phyloP scores from a whole-genome alignment of 768 basidiomycete species.

The Lactifluus piperatus region DNA sequence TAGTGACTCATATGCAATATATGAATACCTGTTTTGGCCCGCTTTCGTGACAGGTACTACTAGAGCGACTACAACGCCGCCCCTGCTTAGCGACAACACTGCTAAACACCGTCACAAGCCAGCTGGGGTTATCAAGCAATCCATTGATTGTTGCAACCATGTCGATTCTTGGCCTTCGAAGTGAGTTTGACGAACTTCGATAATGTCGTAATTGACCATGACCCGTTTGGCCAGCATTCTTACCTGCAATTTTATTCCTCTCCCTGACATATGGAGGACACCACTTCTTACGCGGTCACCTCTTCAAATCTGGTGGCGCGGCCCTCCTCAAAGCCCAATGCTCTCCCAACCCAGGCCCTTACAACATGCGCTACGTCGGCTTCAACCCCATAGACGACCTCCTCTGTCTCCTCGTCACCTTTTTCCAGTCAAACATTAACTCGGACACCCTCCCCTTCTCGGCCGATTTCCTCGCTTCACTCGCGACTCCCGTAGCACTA shows the following conservation, averaged over 20 bases:
- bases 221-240: neutral
- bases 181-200: neutral
- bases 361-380: constrained; percentile 13
- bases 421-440: constrained; percentile 11
- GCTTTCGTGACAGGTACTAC: no score
- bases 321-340: neutral
- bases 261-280: constrained; percentile 2
- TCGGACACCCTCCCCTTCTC: constrained; percentile 1
- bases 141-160: neutral
- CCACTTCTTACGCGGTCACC: constrained; percentile 11
- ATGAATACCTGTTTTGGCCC: no score
- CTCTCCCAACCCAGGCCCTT: constrained; percentile 12
- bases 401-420: constrained; percentile 17
- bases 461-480: constrained; percentile 7
- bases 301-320: constrained; percentile 11
- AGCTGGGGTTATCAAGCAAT: neutral
- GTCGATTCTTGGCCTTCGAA: neutral
- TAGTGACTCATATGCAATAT: no score
- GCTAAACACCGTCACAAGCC: neutral
- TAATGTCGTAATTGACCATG: neutral
- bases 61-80: no score
- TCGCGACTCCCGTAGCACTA: constrained; percentile 4
- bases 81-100: no score
- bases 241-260: constrained; percentile 13
- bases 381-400: neutral